Percentiles rank a stretch among this genome's conserved stretches.
These are phyloP conservation scores for Talaromyces sp. DNA, from an alignment of 2,329 filamentous ascomycete genomes.

Conservation along the genomic window DNA sequence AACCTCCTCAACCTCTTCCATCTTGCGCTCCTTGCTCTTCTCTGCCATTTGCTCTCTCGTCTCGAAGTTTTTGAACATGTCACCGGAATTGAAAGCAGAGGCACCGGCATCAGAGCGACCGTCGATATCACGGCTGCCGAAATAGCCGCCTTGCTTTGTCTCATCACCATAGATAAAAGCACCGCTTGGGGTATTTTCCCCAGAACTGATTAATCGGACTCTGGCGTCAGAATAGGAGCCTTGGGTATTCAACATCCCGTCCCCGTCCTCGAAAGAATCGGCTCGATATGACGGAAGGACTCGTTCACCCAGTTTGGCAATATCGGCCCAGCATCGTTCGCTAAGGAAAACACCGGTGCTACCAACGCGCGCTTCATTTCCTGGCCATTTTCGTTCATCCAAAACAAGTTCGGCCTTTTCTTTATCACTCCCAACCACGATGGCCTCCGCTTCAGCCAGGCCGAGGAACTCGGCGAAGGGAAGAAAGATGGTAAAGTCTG, in stretches of 20 bases:
- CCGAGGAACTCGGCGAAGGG: conserved; percentile 95
- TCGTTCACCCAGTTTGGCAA: conserved; percentile 66
- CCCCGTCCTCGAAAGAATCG: conserved; percentile 51
- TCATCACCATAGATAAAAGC: conserved; percentile 65
- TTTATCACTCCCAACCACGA: conserved; percentile 83
- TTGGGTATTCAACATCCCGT: conserved; percentile 51
- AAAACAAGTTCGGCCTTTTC: conserved; percentile 90
- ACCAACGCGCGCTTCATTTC: conserved; percentile 83
- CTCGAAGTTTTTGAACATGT: conserved; percentile 97
- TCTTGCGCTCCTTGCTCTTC: conserved; percentile 82
- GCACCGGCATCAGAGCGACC: conserved; percentile 83
- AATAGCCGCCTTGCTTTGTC: conserved; percentile 67
- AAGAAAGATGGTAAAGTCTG: conserved; percentile 92
- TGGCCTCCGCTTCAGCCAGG: conserved; percentile 73
- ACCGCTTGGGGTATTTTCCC: conserved; percentile 46
- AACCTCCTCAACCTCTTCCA: conserved; percentile 84
- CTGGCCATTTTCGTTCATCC: conserved; percentile 86
- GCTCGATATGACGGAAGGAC: conserved; percentile 55
- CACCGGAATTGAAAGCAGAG: conserved; percentile 84
- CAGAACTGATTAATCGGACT: conserved; percentile 47
- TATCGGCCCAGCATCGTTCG: conserved; percentile 90
- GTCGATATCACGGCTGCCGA: conserved; percentile 72
- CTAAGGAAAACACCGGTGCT: conserved; percentile 93
- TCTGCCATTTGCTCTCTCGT: conserved; percentile 92
- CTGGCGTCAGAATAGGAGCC: conserved; percentile 45